These are phyloP conservation scores for Larix kaempferi DNA, from an alignment of 75 land plant species.

Conservation along the genomic window DNA sequence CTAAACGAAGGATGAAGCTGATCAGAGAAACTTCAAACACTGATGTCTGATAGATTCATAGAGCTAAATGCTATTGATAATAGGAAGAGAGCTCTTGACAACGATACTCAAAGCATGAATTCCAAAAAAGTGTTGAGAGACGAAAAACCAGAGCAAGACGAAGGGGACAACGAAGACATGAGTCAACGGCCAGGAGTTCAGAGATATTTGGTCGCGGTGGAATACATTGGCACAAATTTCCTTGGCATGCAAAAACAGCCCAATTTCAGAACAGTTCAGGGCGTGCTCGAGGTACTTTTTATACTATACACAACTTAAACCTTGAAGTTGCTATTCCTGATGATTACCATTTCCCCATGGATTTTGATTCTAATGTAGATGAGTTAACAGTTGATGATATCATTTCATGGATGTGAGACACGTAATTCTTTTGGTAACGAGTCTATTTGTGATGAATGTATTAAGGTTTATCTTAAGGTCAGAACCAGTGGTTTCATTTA, in stretches of 20 bases:
- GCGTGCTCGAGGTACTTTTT: conserved; percentile 59
- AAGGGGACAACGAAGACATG: not conserved
- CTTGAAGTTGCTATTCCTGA: not conserved
- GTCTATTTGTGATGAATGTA: not conserved
- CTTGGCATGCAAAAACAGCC: conserved; percentile 80
- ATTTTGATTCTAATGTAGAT: too few species aligned
- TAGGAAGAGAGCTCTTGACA: not conserved
- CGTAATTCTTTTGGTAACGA: not conserved
- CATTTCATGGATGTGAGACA: not conserved
- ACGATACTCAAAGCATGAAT: not conserved
- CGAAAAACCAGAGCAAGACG: not conserved
- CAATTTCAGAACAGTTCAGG: conserved; percentile 73
- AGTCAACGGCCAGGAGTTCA: conserved; percentile 25
- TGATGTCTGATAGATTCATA: not conserved
- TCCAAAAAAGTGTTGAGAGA: not conserved
- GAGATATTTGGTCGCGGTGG: conserved; percentile 79
- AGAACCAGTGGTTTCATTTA: not conserved
- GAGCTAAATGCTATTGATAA: not conserved
- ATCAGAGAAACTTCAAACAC: not conserved
- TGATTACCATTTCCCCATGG: not conserved
- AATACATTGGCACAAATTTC: conserved; percentile 91
- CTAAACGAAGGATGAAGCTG: too few species aligned
- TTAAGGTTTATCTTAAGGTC: not conserved
- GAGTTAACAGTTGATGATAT: not conserved
- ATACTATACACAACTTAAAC: not conserved